Evolutionary conservation across 2,329 filamentous ascomycete species (phyloP).

Genomic region (Aspergillus felis): DNA sequence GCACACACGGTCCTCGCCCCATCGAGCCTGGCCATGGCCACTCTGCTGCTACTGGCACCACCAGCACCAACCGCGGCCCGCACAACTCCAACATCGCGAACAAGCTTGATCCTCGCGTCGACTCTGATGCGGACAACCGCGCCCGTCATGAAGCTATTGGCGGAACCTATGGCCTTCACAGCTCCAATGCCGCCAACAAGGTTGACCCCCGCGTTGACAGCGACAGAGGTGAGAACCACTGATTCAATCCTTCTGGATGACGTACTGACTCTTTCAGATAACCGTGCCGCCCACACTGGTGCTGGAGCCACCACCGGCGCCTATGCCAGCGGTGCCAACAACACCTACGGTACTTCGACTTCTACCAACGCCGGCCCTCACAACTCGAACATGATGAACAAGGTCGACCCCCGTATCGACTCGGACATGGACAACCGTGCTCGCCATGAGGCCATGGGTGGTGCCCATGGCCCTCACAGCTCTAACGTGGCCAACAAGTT

Average conservation of each 20-base stretch:
- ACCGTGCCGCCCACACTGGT: not conserved
- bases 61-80: conserved; percentile 7
- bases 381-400: conserved; percentile 28
- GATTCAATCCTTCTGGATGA: not conserved
- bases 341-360: not conserved
- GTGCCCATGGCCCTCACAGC: conserved; percentile 39
- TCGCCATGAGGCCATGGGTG: conserved; percentile 10
- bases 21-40: not conserved
- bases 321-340: conserved; percentile 13
- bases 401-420: conserved; percentile 30
- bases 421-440: not conserved
- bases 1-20: not conserved
- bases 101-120: conserved; percentile 15
- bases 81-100: conserved; percentile 28
- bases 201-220: conserved; percentile 44
- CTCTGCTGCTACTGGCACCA: conserved; percentile 2
- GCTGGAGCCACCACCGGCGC: not conserved
- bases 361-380: conserved; percentile 13
- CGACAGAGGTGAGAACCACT: conserved; percentile 4
- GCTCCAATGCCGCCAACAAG: conserved; percentile 46
- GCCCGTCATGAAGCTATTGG: conserved; percentile 10
- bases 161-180: conserved; percentile 38
- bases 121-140: conserved; percentile 13
- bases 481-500: conserved; percentile 47
- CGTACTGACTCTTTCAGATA: conserved; percentile 2